These are phyloP conservation scores for Wickerhamomyces rabaulensis DNA, from an alignment of 805 yeast species.

Conservation along the genomic window DNA sequence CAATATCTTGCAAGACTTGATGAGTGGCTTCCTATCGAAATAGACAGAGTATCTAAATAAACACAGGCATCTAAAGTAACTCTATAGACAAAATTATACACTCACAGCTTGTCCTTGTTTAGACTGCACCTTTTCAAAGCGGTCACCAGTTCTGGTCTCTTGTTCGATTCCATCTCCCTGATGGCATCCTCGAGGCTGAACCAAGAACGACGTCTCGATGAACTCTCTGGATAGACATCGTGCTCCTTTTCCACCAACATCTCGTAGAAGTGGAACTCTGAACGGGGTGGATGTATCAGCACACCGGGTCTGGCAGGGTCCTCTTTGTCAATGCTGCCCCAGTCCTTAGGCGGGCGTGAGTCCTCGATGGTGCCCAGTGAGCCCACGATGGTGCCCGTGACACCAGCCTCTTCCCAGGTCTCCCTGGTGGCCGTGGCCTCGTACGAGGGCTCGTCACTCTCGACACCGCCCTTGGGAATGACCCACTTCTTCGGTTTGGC, in stretches of 20 bases:
- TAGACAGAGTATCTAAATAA: too few relatives aligned
- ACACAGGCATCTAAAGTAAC: too few relatives aligned
- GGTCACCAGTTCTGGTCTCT: constrained; percentile 61
- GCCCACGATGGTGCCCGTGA: constrained; percentile 53
- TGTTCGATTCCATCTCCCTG: constrained; percentile 48
- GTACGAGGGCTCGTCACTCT: constrained; percentile 58
- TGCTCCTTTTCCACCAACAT: constrained; percentile 54
- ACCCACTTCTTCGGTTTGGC: constrained; percentile 74
- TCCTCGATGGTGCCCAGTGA: constrained; percentile 68
- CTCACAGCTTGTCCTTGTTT: constrained; percentile 11
- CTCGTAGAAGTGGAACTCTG: constrained; percentile 89
- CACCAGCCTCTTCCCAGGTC: constrained; percentile 98
- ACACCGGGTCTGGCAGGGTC: constrained; percentile 20
- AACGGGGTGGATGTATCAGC: constrained; percentile 50
- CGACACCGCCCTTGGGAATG: constrained; percentile 94
- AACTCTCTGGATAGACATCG: constrained; percentile 71
- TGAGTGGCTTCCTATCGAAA: constrained; percentile 45
- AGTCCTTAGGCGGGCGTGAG: constrained; percentile 41
- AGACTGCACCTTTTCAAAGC: constrained; percentile 58
- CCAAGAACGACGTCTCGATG: constrained; percentile 67
- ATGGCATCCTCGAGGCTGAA: constrained; percentile 63
- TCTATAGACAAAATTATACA: too few relatives aligned
- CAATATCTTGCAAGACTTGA: constrained; percentile 64
- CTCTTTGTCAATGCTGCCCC: constrained; percentile 27
- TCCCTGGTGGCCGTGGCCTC: constrained; percentile 65